Percentiles rank a stretch among this genome's conserved stretches.
Conservation (phyloP, 257 asterid species). For the Jacaranda mimosifolia region DNA sequence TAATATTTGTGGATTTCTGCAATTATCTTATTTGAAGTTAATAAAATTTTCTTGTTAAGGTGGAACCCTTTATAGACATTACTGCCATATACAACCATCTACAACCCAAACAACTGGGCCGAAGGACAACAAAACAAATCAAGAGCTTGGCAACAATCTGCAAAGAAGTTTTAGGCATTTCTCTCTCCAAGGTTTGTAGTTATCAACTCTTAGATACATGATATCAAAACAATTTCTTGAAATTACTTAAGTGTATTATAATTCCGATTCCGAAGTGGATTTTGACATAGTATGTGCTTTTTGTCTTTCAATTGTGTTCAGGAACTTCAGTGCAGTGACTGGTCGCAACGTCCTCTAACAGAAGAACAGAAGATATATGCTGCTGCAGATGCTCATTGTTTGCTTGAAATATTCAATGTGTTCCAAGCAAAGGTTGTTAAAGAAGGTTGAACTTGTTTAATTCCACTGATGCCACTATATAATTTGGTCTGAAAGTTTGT, state of each 20-base stretch:
- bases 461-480: not conserved
- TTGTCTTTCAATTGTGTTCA: constrained; percentile 31
- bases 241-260: not conserved
- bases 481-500: not conserved
- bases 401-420: constrained; percentile 72
- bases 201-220: not conserved
- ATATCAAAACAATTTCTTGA: not conserved
- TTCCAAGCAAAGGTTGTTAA: constrained; percentile 64
- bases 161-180: constrained; percentile 78
- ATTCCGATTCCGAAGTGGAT: not conserved
- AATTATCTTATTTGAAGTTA: not conserved
- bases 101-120: constrained; percentile 62
- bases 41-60: constrained; percentile 50
- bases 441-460: constrained; percentile 65
- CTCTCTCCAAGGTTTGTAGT: constrained; percentile 74
- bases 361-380: constrained; percentile 90
- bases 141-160: constrained; percentile 90
- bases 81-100: constrained; percentile 67
- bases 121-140: constrained; percentile 64
- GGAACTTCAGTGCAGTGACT: constrained; percentile 99
- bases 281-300: not conserved
- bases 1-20: constrained; percentile 17
- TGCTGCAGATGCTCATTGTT: constrained; percentile 86
- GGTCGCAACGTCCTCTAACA: constrained; percentile 92
- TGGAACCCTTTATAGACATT: constrained; percentile 88